phyloP scores from a whole-genome alignment of 2,329 filamentous ascomycete species.

The Fusarium decemcellulare region DNA sequence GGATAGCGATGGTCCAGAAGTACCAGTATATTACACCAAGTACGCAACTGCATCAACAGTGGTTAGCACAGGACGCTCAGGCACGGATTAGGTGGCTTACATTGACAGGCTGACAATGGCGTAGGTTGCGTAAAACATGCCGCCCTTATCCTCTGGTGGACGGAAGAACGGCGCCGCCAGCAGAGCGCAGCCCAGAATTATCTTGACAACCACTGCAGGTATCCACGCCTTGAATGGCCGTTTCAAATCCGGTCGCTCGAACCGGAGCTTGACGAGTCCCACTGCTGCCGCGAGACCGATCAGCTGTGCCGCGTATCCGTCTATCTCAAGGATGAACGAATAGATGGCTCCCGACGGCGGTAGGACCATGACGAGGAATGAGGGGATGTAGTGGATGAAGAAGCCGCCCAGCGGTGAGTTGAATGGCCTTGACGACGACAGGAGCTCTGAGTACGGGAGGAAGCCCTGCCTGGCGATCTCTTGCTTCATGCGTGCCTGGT shows the following conservation, averaged over 20 bases:
- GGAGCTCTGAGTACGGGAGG: conserved; percentile 71
- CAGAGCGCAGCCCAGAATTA: conserved; percentile 67
- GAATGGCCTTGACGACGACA: conserved; percentile 78
- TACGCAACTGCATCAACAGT: conserved; percentile 59
- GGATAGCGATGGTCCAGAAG: conserved; percentile 74
- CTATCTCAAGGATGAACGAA: conserved; percentile 80
- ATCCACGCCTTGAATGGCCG: conserved; percentile 77
- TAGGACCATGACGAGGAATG: conserved; percentile 74
- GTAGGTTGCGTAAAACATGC: conserved; percentile 68
- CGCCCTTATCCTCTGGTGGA: conserved; percentile 61
- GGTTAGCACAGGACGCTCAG: neutral
- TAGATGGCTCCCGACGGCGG: conserved; percentile 77
- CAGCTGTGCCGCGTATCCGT: conserved; percentile 76
- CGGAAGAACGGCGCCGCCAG: conserved; percentile 75
- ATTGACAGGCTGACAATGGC: conserved; percentile 66
- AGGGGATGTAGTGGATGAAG: conserved; percentile 78
- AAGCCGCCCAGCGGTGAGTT: conserved; percentile 77
- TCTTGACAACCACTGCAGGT: conserved; percentile 69
- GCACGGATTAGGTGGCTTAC: conserved; percentile 56
- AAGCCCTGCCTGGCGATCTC: conserved; percentile 81
- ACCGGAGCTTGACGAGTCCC: conserved; percentile 73
- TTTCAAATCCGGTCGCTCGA: conserved; percentile 69
- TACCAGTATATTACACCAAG: conserved; percentile 78
- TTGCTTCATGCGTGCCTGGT: conserved; percentile 76
- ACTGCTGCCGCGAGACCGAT: conserved; percentile 69